Conservation (phyloP, 2,329 filamentous ascomycete genomes). For the Mariannaea sp. region DNA sequence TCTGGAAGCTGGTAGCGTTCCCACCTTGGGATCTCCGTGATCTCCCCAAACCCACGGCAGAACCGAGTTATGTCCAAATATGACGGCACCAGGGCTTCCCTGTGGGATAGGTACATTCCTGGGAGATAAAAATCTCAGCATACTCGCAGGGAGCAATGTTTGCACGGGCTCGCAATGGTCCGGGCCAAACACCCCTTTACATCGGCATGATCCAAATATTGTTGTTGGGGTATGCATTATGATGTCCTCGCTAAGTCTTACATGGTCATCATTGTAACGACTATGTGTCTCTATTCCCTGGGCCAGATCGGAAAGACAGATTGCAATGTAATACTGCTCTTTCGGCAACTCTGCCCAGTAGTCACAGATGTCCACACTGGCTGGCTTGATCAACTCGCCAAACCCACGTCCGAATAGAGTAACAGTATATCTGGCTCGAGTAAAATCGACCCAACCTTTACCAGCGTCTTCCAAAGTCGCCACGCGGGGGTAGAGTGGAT, state of each 20-base stretch:
- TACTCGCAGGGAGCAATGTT: neutral
- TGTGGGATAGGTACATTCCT: neutral
- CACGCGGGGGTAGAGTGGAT: constrained; percentile 27
- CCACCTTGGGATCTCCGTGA: neutral
- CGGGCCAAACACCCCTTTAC: neutral
- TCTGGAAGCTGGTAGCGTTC: neutral
- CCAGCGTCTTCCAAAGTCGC: constrained; percentile 18
- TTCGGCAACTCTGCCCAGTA: constrained; percentile 15
- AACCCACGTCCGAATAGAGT: constrained; percentile 31
- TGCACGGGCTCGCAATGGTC: constrained; percentile 13
- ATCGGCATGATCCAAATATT: neutral
- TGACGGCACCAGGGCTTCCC: neutral
- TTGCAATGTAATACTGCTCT: constrained; percentile 12
- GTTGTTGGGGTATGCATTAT: constrained; percentile 7
- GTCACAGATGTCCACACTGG: neutral
- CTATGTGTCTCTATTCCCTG: neutral
- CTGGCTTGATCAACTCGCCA: constrained; percentile 28
- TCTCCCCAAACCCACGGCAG: constrained; percentile 5
- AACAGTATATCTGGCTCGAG: constrained; percentile 26
- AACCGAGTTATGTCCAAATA: constrained; percentile 2
- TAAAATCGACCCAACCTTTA: constrained; percentile 35
- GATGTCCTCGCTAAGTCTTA: neutral
- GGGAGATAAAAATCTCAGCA: neutral
- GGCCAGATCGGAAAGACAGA: constrained; percentile 3
- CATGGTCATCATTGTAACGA: neutral